phyloP scores from a whole-genome alignment of 345 rosid genomes.

The Pistacia vera region DNA sequence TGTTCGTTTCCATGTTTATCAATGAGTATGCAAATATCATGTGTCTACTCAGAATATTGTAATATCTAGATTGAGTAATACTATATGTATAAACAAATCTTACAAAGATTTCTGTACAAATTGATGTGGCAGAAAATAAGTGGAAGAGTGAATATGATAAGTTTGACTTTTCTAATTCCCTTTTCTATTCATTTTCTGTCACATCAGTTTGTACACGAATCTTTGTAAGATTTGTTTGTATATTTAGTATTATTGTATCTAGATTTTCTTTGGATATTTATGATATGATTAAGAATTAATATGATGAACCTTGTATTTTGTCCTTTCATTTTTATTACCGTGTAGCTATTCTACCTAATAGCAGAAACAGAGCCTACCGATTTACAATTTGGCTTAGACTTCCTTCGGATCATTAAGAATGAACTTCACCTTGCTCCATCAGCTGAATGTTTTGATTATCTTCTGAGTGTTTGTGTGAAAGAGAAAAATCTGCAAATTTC shows the following conservation, averaged over 20 bases:
- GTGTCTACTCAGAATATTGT: no score
- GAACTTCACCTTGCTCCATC: constrained; percentile 70
- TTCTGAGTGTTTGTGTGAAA: constrained; percentile 57
- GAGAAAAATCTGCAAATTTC: constrained; percentile 17
- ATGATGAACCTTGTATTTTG: background rate
- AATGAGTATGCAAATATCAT: no score
- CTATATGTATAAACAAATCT: no score
- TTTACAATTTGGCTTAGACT: constrained; percentile 51
- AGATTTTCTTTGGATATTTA: background rate
- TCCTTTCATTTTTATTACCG: constrained; percentile 4
- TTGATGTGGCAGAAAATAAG: no score
- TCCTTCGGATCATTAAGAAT: constrained; percentile 34
- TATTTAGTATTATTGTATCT: background rate
- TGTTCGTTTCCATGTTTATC: no score
- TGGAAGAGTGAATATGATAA: no score
- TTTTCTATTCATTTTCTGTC: no score
- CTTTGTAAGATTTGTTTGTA: no score
- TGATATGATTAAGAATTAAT: background rate
- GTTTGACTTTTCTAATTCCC: background rate
- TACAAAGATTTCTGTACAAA: background rate
- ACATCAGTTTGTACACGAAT: no score
- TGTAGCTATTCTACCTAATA: constrained; percentile 53
- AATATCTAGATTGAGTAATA: no score
- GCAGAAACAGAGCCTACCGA: constrained; percentile 48
- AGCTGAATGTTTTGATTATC: constrained; percentile 78